Evolutionary conservation across 2,329 filamentous ascomycete species (phyloP), one percentile per base, ranked within the genome.

Genomic region (Fusarium heterosporum): DNA sequence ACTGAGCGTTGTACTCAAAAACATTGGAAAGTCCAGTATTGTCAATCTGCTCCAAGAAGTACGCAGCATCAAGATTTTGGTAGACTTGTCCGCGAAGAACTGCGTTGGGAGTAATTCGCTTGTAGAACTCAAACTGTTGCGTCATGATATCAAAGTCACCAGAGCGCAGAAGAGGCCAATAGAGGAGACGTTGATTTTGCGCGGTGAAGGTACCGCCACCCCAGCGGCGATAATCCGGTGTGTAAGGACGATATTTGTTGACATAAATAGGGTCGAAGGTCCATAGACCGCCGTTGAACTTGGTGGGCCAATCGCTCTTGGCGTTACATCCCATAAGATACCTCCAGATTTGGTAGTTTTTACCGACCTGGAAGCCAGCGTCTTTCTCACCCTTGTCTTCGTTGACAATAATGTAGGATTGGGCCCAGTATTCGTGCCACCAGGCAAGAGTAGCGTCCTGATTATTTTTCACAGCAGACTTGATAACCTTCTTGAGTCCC

Each of bases 321-420:
- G 55, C 55, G 6, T 59, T 59, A 3, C 53, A 59, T 4, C 55
- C 55, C 55, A 59, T 58, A 1, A 59, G 53, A 10, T 58, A 59
- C n/a, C 55, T 53, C 55, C 55, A 59, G 4, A 59, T 29, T 8
- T 59, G 55, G 16, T 58, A 59, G 13, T 58, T 59, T 5, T 58
- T 58, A 0, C 53, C 53, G 2, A 59, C 55, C 8, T 59, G 55
- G 2, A 59, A 59, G 2, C 55, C 55, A 19, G 41, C 14, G 4
- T 59, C 29, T 1, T 59, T 49, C 9, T 59, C 41, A 0, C 53
- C 53, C 36, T 59, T 49, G 0, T 22, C 34, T 16, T 59, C 53
- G 1, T 59, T 59, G 38, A 59, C 41, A 4, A 59, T 58, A 8
- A 59, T 59, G 2, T 59, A 59, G 1, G 55, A 59, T 4, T 34